phyloP scores from a whole-genome alignment of 2,329 filamentous ascomycete genomes.

The Aspergillus ustus region DNA sequence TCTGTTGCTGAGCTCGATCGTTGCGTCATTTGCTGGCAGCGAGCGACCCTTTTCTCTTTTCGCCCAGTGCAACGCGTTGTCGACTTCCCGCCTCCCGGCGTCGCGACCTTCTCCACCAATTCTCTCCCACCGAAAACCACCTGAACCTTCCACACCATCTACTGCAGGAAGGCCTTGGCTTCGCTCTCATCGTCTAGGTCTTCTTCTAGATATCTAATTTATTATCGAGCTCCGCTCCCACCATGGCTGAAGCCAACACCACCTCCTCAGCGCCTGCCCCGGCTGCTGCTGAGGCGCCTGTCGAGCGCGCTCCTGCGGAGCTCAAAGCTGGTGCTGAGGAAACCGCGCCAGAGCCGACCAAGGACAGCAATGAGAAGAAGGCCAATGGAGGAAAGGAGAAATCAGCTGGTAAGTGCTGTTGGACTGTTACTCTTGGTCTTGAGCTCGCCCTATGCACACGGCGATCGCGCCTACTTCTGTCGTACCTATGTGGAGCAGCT shows the following conservation, averaged over 20 bases:
- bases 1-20: conserved; percentile 22
- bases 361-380: conserved; percentile 30
- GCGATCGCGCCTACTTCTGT: conserved; percentile 16
- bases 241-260: conserved; percentile 47
- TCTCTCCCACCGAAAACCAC: conserved; percentile 35
- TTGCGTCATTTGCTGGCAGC: conserved; percentile 31
- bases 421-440: background rate
- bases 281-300: conserved; percentile 35
- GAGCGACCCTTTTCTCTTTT: conserved; percentile 21
- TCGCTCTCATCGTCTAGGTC: conserved; percentile 20
- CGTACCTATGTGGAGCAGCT: conserved; percentile 8
- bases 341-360: conserved; percentile 25
- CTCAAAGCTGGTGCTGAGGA: conserved; percentile 27
- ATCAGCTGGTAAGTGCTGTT: conserved; percentile 34
- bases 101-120: conserved; percentile 36
- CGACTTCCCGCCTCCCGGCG: conserved; percentile 34
- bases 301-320: conserved; percentile 36
- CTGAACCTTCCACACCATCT: conserved; percentile 27
- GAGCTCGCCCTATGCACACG: background rate
- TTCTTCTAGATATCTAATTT: conserved; percentile 21
- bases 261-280: conserved; percentile 35
- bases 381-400: conserved; percentile 35
- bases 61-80: conserved; percentile 33
- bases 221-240: conserved; percentile 28
- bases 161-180: conserved; percentile 18